Evolutionary conservation across 768 basidiomycete genomes (phyloP).

Genomic region (Pleurotus salmoneostramineus): DNA sequence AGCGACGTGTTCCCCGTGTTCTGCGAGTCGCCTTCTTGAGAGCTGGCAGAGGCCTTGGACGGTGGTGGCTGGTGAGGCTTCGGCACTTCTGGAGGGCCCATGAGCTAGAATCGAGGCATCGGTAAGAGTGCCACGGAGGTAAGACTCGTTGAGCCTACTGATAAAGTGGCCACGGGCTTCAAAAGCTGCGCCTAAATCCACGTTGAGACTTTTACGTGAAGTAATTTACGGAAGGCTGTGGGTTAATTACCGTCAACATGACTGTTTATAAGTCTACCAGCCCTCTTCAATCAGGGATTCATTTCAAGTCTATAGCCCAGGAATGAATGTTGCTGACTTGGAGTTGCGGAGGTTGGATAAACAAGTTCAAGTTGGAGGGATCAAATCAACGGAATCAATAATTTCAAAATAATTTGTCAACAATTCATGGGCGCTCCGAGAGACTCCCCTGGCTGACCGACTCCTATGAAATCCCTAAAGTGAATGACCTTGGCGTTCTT

Average conservation of each 20-base stretch:
- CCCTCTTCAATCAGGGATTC: too few relatives aligned
- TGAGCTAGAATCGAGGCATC: background rate
- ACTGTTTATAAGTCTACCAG: background rate
- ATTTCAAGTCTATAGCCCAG: too few relatives aligned
- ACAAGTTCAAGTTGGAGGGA: too few relatives aligned
- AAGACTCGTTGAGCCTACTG: background rate
- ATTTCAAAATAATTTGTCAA: too few relatives aligned
- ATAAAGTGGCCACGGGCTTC: background rate
- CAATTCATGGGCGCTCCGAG: too few relatives aligned
- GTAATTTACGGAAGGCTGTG: background rate
- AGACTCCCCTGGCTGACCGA: too few relatives aligned
- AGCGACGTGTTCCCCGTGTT: constrained; percentile 2
- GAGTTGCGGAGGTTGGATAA: too few relatives aligned
- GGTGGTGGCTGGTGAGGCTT: background rate
- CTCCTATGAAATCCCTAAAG: too few relatives aligned
- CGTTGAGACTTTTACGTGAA: background rate
- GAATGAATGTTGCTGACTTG: too few relatives aligned
- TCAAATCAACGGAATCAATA: too few relatives aligned
- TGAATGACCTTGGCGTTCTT: too few relatives aligned
- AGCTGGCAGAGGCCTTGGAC: background rate
- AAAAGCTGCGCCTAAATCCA: background rate
- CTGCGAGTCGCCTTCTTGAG: constrained; percentile 1
- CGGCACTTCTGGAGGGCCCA: background rate
- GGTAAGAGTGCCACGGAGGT: background rate
- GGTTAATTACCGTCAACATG: background rate